A percentile compares a stretch with the other conserved stretches of the same genome.
These are phyloP conservation scores for Pseudodiploospora longispora DNA, from an alignment of 2,329 filamentous ascomycete genomes.

Conservation along the genomic window DNA sequence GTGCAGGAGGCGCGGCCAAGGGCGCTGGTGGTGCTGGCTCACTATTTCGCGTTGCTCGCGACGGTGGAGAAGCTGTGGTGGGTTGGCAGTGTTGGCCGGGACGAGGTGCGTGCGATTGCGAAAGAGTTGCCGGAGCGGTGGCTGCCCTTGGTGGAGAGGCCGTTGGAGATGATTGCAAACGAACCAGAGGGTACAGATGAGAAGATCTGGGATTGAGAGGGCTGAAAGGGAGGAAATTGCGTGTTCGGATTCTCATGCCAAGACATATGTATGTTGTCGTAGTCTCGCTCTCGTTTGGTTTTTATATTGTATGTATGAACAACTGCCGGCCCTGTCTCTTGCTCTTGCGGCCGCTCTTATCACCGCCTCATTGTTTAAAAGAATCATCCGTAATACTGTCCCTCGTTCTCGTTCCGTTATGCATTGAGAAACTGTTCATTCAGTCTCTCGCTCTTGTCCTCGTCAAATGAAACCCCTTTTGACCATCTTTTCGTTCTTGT, in stretches of 20 bases:
- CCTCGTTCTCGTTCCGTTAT: no score
- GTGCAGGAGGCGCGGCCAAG: conserved; percentile 5
- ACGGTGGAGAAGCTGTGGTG: conserved; percentile 7
- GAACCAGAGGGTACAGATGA: background rate
- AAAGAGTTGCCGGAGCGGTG: conserved; percentile 3
- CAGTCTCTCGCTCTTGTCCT: no score
- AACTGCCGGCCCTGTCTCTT: background rate
- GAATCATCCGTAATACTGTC: no score
- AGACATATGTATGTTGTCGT: background rate
- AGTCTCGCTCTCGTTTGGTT: background rate
- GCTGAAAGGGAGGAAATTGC: background rate
- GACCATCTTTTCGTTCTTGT: no score
- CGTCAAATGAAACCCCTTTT: no score
- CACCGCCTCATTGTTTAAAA: no score
- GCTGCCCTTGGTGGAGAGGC: conserved; percentile 5
- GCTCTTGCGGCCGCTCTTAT: no score
- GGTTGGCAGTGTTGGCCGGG: conserved; percentile 5
- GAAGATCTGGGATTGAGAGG: background rate
- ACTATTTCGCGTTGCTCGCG: conserved; percentile 10
- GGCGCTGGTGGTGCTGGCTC: conserved; percentile 9
- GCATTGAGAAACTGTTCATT: no score
- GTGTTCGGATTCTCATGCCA: background rate
- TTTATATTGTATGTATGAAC: background rate
- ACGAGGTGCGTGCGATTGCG: conserved; percentile 8
- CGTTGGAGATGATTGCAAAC: conserved; percentile 2